Percentiles rank a stretch among this genome's conserved stretches.
Evolutionary conservation across 2,329 filamentous ascomycete species (phyloP).

Genomic region (Pochonia chlamydosporia): DNA sequence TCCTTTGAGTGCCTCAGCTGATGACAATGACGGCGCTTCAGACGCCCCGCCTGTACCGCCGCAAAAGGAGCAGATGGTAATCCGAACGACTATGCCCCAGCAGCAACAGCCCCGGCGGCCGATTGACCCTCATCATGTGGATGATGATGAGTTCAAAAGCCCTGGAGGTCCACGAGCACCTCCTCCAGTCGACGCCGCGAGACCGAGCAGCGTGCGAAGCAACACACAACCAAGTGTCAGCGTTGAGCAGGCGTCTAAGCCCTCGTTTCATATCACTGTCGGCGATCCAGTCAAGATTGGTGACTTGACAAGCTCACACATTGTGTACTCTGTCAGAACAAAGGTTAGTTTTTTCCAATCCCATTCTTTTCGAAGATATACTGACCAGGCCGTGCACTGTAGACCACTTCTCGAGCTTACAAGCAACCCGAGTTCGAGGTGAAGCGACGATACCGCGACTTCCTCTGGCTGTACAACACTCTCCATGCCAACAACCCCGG

Average conservation of each 20-base stretch:
- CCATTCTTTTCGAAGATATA: not conserved
- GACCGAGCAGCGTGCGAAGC: conserved; percentile 44
- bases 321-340: conserved; percentile 92
- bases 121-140: conserved; percentile 58
- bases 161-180: conserved; percentile 54
- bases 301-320: conserved; percentile 93
- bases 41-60: conserved; percentile 63
- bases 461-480: conserved; percentile 94
- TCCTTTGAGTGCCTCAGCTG: conserved; percentile 63
- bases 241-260: conserved; percentile 89
- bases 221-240: conserved; percentile 72
- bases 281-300: conserved; percentile 98
- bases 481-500: conserved; percentile 93
- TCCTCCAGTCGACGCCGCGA: conserved; percentile 55
- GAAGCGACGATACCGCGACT: conserved; percentile 90
- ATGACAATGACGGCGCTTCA: conserved; percentile 31
- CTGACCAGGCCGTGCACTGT: not conserved
- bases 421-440: conserved; percentile 89
- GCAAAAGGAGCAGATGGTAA: conserved; percentile 59
- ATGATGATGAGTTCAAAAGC: conserved; percentile 61
- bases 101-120: conserved; percentile 38
- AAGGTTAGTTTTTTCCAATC: conserved; percentile 50
- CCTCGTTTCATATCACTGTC: conserved; percentile 82
- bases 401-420: conserved; percentile 96
- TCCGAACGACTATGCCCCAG: conserved; percentile 51